phyloP scores from a whole-genome alignment of 208 protist genomes.

The Wallacemonas sp. region DNA sequence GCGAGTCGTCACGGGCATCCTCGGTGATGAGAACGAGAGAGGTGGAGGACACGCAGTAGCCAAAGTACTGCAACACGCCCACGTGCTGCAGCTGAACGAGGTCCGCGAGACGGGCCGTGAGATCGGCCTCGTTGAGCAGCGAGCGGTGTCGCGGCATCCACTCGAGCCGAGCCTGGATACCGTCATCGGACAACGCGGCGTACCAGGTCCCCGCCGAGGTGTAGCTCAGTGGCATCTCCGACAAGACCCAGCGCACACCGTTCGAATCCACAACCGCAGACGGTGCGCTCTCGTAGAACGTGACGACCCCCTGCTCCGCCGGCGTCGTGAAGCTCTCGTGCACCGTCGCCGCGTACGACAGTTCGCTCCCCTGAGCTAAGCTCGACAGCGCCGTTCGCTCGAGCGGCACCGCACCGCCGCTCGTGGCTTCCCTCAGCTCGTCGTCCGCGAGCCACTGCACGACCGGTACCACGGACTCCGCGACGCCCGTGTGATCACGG shows the following conservation, averaged over 20 bases:
- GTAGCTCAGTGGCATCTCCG: conserved; percentile 34
- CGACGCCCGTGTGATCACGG: neutral
- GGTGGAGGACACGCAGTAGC: conserved; percentile 24
- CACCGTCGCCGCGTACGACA: neutral
- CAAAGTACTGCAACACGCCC: conserved; percentile 57
- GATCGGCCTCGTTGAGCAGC: conserved; percentile 27
- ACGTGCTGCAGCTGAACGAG: conserved; percentile 40
- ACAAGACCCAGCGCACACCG: conserved; percentile 33
- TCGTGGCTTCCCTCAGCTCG: neutral
- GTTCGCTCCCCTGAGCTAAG: neutral
- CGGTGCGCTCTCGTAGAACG: conserved; percentile 5
- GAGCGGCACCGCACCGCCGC: too few species aligned
- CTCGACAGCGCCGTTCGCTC: neutral
- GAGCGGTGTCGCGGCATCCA: conserved; percentile 38
- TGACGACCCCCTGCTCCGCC: neutral
- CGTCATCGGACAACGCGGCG: conserved; percentile 45
- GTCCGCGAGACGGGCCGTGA: conserved; percentile 35
- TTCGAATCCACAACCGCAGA: conserved; percentile 30
- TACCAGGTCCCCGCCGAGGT: conserved; percentile 41
- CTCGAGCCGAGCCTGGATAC: conserved; percentile 52
- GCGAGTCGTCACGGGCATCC: conserved; percentile 53
- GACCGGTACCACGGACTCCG: neutral
- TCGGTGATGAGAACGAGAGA: conserved; percentile 60
- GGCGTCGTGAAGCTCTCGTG: conserved; percentile 9
- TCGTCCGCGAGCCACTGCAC: neutral